Evolutionary conservation across 768 basidiomycete species (phyloP), one percentile per base, ranked within the genome.

Genomic region (Candolleomyces eurysporus): DNA sequence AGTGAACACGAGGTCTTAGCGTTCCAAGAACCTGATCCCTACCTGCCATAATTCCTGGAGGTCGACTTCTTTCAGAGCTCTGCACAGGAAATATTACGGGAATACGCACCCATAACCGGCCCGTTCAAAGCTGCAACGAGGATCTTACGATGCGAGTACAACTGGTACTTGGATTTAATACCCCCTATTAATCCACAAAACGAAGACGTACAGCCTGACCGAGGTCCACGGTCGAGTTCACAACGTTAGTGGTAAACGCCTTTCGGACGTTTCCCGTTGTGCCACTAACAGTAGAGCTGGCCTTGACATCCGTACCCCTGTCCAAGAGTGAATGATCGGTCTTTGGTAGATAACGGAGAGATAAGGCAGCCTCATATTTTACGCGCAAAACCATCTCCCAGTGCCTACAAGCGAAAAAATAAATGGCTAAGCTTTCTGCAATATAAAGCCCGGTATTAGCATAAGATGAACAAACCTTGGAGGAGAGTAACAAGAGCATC

Each of bases 361-460:
- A 32, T 32, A 17, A 36, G 48, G 48, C 26, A 11, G 36, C 11
- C 6, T 36, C 1, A 7, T 11, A 36, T 7, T 31, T 51, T 68
- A 89, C 88, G 88, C 82, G 75, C 87, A 90, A 71, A 90, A 90
- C 87, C 87, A 90, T 63, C 77, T 82, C 2, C 89, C 89, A 39
- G 77, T 85, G 10, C 85, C 88, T 88, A 49, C 22, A 22, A 30
- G 57, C 1, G 14, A 30, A 53, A 21, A 31, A 13, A 30, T 26
- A 26, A 26, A 26, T 26, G 17, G 19, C n/a, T 30, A 19, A 22
- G 17, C 11, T n/a, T 9, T 26, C 19, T 13, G 39, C 32, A 57
- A 32, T 5, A 56, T 36, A 26, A 11, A 50, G 16, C 60, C 58
- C 43, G 30, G 22, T 17, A 45, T 5, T 45, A 14, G 46, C 14